A percentile compares a stretch with the other conserved stretches of the same genome.
These are phyloP conservation scores for Cryptococcus sp. DNA, from an alignment of 1,284 basidiomycete genomes.

Conservation along the genomic window DNA sequence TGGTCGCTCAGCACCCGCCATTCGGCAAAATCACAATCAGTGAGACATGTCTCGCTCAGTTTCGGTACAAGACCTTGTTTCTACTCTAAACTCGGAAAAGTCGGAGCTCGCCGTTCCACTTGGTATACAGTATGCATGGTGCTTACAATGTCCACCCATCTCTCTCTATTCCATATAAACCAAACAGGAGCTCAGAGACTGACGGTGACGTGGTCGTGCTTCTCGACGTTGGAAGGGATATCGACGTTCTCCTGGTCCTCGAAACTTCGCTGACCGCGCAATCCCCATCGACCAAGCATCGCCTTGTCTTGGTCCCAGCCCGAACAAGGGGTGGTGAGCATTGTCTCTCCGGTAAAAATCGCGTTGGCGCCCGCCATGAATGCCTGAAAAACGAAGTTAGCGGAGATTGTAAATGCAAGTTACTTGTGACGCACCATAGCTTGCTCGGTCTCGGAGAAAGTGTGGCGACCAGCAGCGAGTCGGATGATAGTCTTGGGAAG, in stretches of 20 bases:
- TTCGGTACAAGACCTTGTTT: too few relatives aligned
- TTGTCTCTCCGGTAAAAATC: conserved; percentile 94
- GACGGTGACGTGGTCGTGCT: neutral
- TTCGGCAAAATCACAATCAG: too few relatives aligned
- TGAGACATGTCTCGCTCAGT: too few relatives aligned
- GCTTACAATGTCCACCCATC: too few relatives aligned
- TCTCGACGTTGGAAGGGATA: neutral
- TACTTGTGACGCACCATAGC: conserved; percentile 65
- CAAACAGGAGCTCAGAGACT: neutral
- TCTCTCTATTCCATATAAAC: too few relatives aligned
- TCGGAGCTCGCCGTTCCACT: too few relatives aligned
- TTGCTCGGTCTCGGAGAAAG: conserved; percentile 86
- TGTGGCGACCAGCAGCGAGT: conserved; percentile 90
- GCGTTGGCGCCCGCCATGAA: conserved; percentile 99
- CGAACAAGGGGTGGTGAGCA: conserved; percentile 95
- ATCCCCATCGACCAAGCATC: conserved; percentile 91
- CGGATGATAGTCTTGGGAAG: conserved; percentile 92
- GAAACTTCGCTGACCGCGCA: conserved; percentile 87
- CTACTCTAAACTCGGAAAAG: too few relatives aligned
- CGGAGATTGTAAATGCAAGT: neutral
- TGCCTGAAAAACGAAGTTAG: conserved; percentile 47
- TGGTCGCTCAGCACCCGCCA: too few relatives aligned
- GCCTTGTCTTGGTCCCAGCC: conserved; percentile 93
- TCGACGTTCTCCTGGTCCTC: conserved; percentile 55
- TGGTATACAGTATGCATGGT: too few relatives aligned